A percentile compares a stretch with the other conserved stretches of the same genome.
Conservation (phyloP, 192 early-diverging fungal species). For the Backusella tuberculispora region DNA sequence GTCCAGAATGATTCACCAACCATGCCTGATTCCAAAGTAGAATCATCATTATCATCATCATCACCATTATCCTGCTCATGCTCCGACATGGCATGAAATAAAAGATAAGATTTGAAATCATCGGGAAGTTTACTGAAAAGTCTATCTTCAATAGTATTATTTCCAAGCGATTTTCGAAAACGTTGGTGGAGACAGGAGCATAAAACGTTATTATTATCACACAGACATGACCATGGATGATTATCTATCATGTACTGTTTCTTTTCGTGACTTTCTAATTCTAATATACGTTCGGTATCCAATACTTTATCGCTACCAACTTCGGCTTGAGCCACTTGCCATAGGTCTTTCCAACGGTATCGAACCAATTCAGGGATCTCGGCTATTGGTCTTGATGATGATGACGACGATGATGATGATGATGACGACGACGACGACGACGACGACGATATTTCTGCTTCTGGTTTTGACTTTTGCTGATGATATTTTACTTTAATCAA, state of each 20-base stretch:
- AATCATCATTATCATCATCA: neutral
- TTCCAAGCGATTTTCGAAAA: neutral
- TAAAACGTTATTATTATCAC: neutral
- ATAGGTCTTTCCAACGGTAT: neutral
- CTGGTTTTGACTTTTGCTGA: neutral
- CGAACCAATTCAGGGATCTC: too few relatives aligned
- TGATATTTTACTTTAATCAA: neutral
- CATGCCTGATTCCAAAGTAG: neutral
- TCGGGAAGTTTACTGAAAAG: neutral
- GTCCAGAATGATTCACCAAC: conserved; percentile 24
- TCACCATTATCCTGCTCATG: conserved; percentile 1
- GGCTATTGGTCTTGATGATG: neutral
- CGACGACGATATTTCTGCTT: too few relatives aligned
- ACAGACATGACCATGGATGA: neutral
- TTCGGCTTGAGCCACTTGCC: neutral
- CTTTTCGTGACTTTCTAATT: neutral
- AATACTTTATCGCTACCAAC: neutral
- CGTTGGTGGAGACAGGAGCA: neutral
- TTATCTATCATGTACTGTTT: neutral
- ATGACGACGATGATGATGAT: too few relatives aligned
- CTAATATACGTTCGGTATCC: neutral
- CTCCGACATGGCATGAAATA: neutral
- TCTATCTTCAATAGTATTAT: neutral
- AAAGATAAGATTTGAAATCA: neutral
- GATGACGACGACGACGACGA: too few relatives aligned